Percentiles rank a stretch among this genome's conserved stretches.
These are phyloP conservation scores for Aspergillus hancockii DNA, from an alignment of 495 filamentous ascomycete genomes.

Conservation along the genomic window DNA sequence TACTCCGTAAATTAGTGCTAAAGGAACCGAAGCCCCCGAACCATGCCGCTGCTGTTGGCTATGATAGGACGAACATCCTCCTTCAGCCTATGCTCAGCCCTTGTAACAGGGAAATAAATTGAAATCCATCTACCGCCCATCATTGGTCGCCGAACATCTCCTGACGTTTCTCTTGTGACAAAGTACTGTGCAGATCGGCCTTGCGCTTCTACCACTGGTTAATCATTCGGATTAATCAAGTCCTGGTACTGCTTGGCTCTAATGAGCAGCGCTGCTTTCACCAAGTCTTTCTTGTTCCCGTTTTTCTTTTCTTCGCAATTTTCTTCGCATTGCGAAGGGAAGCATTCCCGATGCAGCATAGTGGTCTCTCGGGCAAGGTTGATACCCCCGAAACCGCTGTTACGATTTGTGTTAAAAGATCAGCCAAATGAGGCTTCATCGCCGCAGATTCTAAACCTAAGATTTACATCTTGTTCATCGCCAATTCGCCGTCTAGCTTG, in stretches of 20 bases:
- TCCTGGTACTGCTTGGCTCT: neutral
- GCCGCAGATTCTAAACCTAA: slow-evolving; percentile 8
- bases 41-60: neutral
- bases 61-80: slow-evolving; percentile 7
- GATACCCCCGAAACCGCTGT: slow-evolving; percentile 12
- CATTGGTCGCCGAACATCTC: slow-evolving; percentile 19
- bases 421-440: slow-evolving; percentile 18
- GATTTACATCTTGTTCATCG: slow-evolving; percentile 8
- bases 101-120: slow-evolving; percentile 25
- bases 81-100: slow-evolving; percentile 2
- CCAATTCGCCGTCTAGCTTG: neutral
- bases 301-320: neutral
- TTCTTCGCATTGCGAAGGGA: neutral
- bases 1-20: neutral
- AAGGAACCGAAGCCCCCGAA: slow-evolving; percentile 10
- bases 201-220: slow-evolving; percentile 16
- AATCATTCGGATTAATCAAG: slow-evolving; percentile 1
- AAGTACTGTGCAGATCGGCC: slow-evolving; percentile 26
- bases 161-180: slow-evolving; percentile 27
- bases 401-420: slow-evolving; percentile 15
- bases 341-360: neutral
- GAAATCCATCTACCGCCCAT: slow-evolving; percentile 19
- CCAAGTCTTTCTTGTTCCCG: neutral
- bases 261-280: neutral
- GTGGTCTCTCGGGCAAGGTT: slow-evolving; percentile 3